Percentiles rank a stretch among this genome's conserved stretches.
These are phyloP conservation scores for Coffea eugenioides DNA, from an alignment of 257 asterid species.

Conservation along the genomic window DNA sequence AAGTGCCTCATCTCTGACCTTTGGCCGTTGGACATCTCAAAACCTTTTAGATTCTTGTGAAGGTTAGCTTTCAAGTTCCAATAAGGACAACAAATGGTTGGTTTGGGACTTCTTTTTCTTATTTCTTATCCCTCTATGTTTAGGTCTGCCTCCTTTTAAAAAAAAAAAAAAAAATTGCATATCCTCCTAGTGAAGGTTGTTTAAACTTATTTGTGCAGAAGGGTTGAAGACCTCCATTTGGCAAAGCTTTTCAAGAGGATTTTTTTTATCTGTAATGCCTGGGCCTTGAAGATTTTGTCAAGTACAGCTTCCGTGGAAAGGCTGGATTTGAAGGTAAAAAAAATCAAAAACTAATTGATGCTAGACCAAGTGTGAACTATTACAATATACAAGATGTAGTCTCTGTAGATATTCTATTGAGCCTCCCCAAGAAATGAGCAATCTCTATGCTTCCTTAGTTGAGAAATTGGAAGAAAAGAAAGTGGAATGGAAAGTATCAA, in stretches of 20 bases:
- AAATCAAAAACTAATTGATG: neutral
- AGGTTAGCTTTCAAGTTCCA: neutral
- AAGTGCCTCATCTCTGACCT: neutral
- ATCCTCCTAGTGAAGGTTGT: neutral
- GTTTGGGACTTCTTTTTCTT: neutral
- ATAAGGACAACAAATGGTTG: neutral
- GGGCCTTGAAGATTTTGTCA: neutral
- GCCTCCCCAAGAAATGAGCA: neutral
- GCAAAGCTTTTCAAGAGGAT: neutral
- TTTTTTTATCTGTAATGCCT: neutral
- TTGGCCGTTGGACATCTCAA: neutral
- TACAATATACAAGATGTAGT: neutral
- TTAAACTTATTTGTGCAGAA: neutral
- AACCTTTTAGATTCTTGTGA: neutral
- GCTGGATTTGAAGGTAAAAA: neutral
- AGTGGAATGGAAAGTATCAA: neutral
- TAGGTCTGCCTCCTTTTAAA: neutral
- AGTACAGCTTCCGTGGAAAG: neutral
- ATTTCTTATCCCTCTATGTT: too few relatives aligned
- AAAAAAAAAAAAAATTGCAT: too few relatives aligned
- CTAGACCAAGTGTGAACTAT: neutral
- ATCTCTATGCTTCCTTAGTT: neutral
- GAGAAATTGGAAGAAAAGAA: neutral
- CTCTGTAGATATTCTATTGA: neutral
- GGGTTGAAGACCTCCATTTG: neutral